phyloP scores from a whole-genome alignment of 2,329 filamentous ascomycete species.

The Microsporum audouinii region DNA sequence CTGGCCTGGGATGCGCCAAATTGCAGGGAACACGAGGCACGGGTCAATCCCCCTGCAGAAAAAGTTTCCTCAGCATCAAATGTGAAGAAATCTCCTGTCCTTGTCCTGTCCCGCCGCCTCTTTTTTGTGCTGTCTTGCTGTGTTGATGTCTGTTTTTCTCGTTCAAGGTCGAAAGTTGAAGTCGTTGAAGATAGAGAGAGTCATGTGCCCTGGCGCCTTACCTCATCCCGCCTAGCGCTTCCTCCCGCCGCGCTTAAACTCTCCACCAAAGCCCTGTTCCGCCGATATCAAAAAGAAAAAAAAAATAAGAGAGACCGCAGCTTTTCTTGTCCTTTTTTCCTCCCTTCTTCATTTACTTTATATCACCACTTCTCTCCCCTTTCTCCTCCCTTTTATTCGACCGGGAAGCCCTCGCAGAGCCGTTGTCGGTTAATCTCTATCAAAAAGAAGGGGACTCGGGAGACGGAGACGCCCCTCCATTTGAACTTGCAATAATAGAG shows the following conservation, averaged over 20 bases:
- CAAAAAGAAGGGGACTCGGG: neutral
- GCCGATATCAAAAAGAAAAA: constrained; percentile 2
- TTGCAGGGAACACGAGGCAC: neutral
- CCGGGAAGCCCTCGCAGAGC: neutral
- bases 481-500: neutral
- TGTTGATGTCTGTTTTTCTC: neutral
- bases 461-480: neutral
- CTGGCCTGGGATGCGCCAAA: neutral
- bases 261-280: neutral
- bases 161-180: neutral
- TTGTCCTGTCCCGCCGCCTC: neutral
- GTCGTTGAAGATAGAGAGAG: neutral
- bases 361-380: neutral
- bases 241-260: constrained; percentile 3
- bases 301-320: neutral
- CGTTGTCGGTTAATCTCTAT: neutral
- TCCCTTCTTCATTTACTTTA: neutral
- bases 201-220: constrained; percentile 4
- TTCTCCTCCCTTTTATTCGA: neutral
- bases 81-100: neutral
- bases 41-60: neutral
- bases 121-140: neutral
- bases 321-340: neutral
- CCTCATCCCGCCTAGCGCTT: constrained; percentile 8
- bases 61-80: neutral